Percentiles rank a stretch among this genome's conserved stretches.
phyloP scores from a whole-genome alignment of 176 grass and related monocot species.

The Avena eriantha region DNA sequence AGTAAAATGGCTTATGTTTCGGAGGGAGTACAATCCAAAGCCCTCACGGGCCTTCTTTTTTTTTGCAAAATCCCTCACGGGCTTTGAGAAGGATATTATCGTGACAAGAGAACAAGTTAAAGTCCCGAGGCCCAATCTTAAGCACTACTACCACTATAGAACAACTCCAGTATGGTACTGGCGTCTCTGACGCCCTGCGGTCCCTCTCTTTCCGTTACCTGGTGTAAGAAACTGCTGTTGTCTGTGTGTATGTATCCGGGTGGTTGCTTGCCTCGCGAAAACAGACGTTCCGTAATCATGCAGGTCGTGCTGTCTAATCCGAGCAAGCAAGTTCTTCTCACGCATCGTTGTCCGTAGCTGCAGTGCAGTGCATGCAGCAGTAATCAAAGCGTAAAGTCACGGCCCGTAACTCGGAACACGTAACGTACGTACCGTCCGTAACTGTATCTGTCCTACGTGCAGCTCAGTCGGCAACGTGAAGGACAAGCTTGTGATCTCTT shows the following conservation, averaged over 20 bases:
- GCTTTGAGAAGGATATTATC: too few species aligned
- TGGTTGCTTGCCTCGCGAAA: neutral
- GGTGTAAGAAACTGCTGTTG: constrained; percentile 6
- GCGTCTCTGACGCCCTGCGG: neutral
- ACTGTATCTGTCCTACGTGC: constrained; percentile 4
- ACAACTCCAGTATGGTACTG: neutral
- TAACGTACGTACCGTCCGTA: neutral
- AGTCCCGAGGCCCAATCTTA: neutral
- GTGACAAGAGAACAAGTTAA: neutral
- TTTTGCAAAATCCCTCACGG: too few species aligned
- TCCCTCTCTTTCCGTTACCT: neutral
- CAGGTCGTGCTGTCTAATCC: constrained; percentile 19
- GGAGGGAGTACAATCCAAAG: too few species aligned
- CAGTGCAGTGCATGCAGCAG: neutral
- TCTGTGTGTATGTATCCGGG: neutral
- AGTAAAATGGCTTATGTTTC: too few species aligned
- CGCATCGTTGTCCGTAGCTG: constrained; percentile 11
- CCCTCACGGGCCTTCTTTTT: too few species aligned
- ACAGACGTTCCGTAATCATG: constrained; percentile 1
- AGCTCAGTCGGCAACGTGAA: neutral
- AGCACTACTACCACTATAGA: neutral
- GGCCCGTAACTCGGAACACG: neutral
- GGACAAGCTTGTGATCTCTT: constrained; percentile 15
- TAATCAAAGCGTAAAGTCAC: constrained; percentile 7
- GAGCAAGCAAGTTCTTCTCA: too few species aligned